Percentiles rank a stretch among this genome's conserved stretches.
Conservation (phyloP, 116 monocot genomes). For the Phalaenopsis hybrid region DNA sequence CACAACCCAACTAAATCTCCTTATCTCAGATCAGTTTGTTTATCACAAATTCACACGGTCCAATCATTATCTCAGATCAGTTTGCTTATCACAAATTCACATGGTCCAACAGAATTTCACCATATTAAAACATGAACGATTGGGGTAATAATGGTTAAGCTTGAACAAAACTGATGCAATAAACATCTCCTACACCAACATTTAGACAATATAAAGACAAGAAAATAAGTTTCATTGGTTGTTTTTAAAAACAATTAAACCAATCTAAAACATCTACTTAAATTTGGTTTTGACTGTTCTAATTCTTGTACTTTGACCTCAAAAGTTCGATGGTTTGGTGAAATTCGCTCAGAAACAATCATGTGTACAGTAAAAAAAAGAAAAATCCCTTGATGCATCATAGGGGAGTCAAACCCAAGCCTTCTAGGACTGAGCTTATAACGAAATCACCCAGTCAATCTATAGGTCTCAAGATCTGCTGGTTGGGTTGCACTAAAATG, state of each 20-base stretch:
- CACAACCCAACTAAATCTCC: too few relatives aligned
- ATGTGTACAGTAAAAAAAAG: too few relatives aligned
- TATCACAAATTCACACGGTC: neutral
- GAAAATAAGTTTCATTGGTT: neutral
- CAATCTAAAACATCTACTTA: neutral
- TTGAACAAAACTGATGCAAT: neutral
- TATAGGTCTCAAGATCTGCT: too few relatives aligned
- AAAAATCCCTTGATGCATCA: too few relatives aligned
- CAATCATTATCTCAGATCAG: neutral
- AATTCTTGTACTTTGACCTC: neutral
- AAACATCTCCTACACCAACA: neutral
- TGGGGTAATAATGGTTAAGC: neutral
- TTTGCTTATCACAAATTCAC: neutral
- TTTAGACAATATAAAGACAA: neutral
- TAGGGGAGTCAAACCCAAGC: too few relatives aligned
- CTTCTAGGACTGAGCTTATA: too few relatives aligned
- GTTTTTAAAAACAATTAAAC: neutral
- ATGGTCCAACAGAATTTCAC: neutral
- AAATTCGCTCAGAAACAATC: too few relatives aligned
- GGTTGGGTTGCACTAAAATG: neutral
- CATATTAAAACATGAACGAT: neutral
- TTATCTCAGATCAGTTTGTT: neutral
- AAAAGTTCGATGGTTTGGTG: too few relatives aligned
- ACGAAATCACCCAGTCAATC: too few relatives aligned
- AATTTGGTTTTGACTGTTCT: neutral